Percentiles rank a stretch among this genome's conserved stretches.
These are phyloP conservation scores for Ophiocordyceps robertsii DNA, from an alignment of 2,329 filamentous ascomycete species.

Conservation along the genomic window DNA sequence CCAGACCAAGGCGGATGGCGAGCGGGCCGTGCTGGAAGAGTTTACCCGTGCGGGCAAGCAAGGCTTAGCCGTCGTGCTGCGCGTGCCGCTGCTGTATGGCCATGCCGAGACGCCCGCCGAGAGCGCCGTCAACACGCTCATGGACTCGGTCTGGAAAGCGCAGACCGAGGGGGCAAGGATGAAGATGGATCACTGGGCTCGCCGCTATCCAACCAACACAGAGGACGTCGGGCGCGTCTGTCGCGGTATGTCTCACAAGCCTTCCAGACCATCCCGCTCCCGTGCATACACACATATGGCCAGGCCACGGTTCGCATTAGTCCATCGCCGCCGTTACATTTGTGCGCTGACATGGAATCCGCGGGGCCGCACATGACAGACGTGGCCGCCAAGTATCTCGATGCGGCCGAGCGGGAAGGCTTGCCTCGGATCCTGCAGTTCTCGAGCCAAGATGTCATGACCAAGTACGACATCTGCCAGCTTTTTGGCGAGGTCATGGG, in stretches of 20 bases:
- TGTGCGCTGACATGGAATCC: neutral
- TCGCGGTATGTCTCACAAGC: conserved; percentile 33
- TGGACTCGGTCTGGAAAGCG: conserved; percentile 63
- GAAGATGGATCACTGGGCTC: conserved; percentile 76
- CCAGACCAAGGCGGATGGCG: conserved; percentile 47
- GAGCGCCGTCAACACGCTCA: conserved; percentile 70
- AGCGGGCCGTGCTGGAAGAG: conserved; percentile 51
- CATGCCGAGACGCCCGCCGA: conserved; percentile 56
- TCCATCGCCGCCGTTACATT: neutral
- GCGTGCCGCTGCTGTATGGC: conserved; percentile 78
- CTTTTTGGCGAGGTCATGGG: conserved; percentile 69
- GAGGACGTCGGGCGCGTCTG: conserved; percentile 74
- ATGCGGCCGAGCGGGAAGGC: conserved; percentile 28
- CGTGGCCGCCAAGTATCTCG: conserved; percentile 55
- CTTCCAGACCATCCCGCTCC: neutral
- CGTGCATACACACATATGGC: neutral
- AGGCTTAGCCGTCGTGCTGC: conserved; percentile 53
- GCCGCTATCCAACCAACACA: conserved; percentile 79
- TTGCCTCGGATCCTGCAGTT: conserved; percentile 70
- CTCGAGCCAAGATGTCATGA: conserved; percentile 72
- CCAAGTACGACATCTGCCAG: conserved; percentile 82
- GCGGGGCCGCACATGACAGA: conserved; percentile 33
- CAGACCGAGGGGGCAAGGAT: conserved; percentile 49
- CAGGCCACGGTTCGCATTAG: neutral
- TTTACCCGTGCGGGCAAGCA: conserved; percentile 33